Conservation (phyloP, 306 rosid genomes). For the Medicago truncatula region MtrunA17r5.0-ANR NC_053048.1:13415001-13415500, state of each 20-base stretch:
- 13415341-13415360: neutral
- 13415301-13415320: too few relatives aligned
- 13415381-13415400: too few relatives aligned
- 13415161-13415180: neutral
- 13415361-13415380: too few relatives aligned
- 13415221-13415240: neutral
- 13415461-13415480: too few relatives aligned
- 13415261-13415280: neutral
- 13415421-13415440: too few relatives aligned
- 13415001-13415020: slow-evolving; percentile 24
- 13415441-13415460: too few relatives aligned
- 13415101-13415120: slow-evolving; percentile 40
- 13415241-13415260: neutral
- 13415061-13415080: slow-evolving; percentile 9
- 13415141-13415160: slow-evolving; percentile 6
- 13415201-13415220: neutral
- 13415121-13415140: slow-evolving; percentile 30
- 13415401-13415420: too few relatives aligned
- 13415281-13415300: too few relatives aligned
- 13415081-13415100: slow-evolving; percentile 42
- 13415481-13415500: too few relatives aligned
- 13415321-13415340: neutral
- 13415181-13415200: neutral
- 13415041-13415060: slow-evolving; percentile 34
- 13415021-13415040: slow-evolving; percentile 31